Evolutionary conservation across 192 early-diverging fungal species (phyloP), one percentile per base, ranked within the genome.

Genomic region (Geranomyces variabilis): DNA sequence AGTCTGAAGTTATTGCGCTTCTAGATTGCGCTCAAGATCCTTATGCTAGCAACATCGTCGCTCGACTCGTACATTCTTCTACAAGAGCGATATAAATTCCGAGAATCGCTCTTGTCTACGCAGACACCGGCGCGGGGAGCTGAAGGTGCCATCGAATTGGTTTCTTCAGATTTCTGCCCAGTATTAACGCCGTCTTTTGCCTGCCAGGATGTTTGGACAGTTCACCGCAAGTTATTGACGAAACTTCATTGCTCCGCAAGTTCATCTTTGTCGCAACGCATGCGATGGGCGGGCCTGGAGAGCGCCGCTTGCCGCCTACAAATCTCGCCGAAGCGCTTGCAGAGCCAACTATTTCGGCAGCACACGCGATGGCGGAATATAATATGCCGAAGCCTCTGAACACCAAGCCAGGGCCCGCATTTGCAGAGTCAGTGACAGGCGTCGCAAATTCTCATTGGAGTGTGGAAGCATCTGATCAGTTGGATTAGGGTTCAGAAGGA

Each of bases 31-130:
- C 73, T 86, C 21, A 60, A 74, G 21, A 79, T 86, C 19, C 44
- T 84, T 14, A 69, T 62, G 48, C 56, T 81, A 8, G 22, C 83
- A 8, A 69, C 63, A 2, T 73, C 79, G 6, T 72, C 75, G 12
- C 60, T 86, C 29, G 84, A 86, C 61, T 84, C 84, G 8, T 77
- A 60, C 49, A 47, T 86, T 41, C 53, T 77, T n/a, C 68, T 86
- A 6, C 73, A 86, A 65, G 46, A 60, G 0, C 75, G 9, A 8
- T 86, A 78, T 55, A 34, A 62, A 4, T 72, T 84, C 57, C 65
- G 71, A 61, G 76, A 80, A 34, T 51, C 71, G 15, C 58, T 86
- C 31, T 41, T 79, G 60, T 62, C 45, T 22, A 71, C 74, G 47
- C 81, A 81, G 49, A 69, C 61, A 24, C 64, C 66, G 29, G 51